Conservation (phyloP, 2,329 filamentous ascomycete species). For the Parafenestella ontariensis region DNA sequence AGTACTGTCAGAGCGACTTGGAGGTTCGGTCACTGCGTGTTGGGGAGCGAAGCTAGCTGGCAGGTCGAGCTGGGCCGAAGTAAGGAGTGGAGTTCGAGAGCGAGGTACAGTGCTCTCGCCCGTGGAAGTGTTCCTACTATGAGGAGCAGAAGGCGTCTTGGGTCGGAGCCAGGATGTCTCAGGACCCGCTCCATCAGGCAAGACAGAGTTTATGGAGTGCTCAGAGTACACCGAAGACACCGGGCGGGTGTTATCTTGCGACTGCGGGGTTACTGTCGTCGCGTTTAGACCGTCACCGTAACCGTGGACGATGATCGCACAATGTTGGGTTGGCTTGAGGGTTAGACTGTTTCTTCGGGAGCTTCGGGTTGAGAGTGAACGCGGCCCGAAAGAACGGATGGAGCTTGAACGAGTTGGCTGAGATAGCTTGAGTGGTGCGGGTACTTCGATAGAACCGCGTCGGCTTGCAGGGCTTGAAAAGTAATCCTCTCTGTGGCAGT, state of each 20-base stretch:
- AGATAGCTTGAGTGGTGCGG: conserved; percentile 35
- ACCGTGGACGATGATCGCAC: conserved; percentile 49
- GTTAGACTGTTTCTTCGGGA: conserved; percentile 39
- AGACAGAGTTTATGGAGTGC: conserved; percentile 18
- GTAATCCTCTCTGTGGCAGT: conserved; percentile 55
- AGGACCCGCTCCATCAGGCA: conserved; percentile 20
- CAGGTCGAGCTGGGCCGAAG: conserved; percentile 28
- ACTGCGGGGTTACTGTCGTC: conserved; percentile 13
- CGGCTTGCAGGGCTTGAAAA: conserved; percentile 34
- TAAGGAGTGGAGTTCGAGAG: conserved; percentile 31
- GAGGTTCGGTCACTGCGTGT: conserved; percentile 3
- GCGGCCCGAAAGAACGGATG: conserved; percentile 39
- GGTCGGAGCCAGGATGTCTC: conserved; percentile 30
- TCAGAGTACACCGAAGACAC: conserved; percentile 10
- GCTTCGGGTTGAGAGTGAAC: conserved; percentile 38
- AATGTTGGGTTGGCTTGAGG: conserved; percentile 31
- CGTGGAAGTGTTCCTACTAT: conserved; percentile 15
- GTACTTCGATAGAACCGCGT: conserved; percentile 40
- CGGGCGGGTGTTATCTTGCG: conserved; percentile 1
- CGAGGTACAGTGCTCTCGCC: conserved; percentile 17
- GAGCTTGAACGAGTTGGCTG: conserved; percentile 43
- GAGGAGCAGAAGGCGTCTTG: conserved; percentile 18
- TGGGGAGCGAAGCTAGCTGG: conserved; percentile 3
- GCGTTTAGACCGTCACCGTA: conserved; percentile 48
- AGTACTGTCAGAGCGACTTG: conserved; percentile 39